Evolutionary conservation across 2,329 filamentous ascomycete genomes (phyloP), one percentile per base, ranked within the genome.

Genomic region (Aureobasidium sp.): DNA sequence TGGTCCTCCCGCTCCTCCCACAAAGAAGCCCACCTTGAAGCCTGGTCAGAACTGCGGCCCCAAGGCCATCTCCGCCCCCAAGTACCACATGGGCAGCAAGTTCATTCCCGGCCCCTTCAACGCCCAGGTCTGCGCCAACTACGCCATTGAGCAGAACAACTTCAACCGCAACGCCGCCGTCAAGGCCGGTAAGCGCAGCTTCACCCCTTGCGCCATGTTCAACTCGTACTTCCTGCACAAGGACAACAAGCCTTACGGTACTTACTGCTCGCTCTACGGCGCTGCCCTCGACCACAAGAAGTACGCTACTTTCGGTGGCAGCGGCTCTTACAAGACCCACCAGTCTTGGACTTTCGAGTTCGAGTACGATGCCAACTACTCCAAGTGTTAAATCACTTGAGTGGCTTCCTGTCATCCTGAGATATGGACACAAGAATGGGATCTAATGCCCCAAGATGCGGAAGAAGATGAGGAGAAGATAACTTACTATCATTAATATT

Each of bases 41-140:
- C 61, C 72, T 66, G 53, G 67, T 68, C 63, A 66, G 60, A 68
- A 65, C 37, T 63, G 65, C 51, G 65, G 65, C 6, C 59, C 55
- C 36, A 65, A 65, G 27, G 65, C 64, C 29, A 61, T 65, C 60
- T 55, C 55, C 34, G 39, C 63, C 41, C 60, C 63, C 36, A 49
- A 57, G 42, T 60, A 62, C 60, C 58, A 61, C 59, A 60, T 64
- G 55, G 67, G 65, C 48, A 64, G 64, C 42, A 63, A 68, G 25
- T 70, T 67, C 64, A 66, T 70, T 62, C 62, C 67, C 27, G 69
- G 68, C 17, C 65, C 68, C 12, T 70, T 65, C 53, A 65, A 68
- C 59, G 63, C 69, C 7, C 36, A 39, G 12, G 45, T 69, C 39
- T 70, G 69, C 64, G 62, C 63, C 7, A 63, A 63, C 44, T 70